phyloP scores from a whole-genome alignment of 495 filamentous ascomycete species.

The Penicillium riverlandense region DNA sequence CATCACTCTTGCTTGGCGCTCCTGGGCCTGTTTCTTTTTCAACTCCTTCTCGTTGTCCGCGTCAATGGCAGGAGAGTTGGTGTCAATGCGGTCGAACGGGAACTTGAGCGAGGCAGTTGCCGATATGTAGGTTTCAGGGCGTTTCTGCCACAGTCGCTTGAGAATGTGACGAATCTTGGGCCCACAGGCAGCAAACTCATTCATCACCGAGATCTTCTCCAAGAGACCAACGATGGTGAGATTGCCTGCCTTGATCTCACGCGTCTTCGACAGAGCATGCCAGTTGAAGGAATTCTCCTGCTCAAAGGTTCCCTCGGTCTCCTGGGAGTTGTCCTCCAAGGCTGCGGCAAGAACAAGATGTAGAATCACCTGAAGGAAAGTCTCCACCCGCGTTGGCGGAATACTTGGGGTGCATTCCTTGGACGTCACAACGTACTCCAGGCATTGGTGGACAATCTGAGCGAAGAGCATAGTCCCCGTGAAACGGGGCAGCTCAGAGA shows the following conservation, averaged over 20 bases:
- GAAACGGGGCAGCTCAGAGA: constrained; percentile 66
- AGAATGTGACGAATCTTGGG: constrained; percentile 80
- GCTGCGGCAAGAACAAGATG: constrained; percentile 81
- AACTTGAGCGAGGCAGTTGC: constrained; percentile 47
- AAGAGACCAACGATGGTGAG: constrained; percentile 68
- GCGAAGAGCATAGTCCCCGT: constrained; percentile 79
- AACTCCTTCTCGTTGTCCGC: constrained; percentile 65
- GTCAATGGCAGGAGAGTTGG: constrained; percentile 50
- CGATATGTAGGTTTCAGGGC: constrained; percentile 57
- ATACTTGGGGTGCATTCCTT: constrained; percentile 60
- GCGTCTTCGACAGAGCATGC: constrained; percentile 55
- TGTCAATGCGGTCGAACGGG: constrained; percentile 47
- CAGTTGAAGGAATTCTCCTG: constrained; percentile 57
- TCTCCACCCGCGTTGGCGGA: constrained; percentile 75
- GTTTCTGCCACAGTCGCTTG: constrained; percentile 79
- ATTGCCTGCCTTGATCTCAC: constrained; percentile 45
- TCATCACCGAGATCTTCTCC: constrained; percentile 64
- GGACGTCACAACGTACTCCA: constrained; percentile 66
- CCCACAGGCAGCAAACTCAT: constrained; percentile 70
- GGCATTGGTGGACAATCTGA: constrained; percentile 82
- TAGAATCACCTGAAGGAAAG: constrained; percentile 83
- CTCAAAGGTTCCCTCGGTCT: constrained; percentile 42
- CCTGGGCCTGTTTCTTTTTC: constrained; percentile 83
- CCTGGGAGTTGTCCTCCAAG: constrained; percentile 64
- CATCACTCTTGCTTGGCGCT: constrained; percentile 88